Base-by-base conservation (phyloP, 495 filamentous ascomycete genomes). In the Penicillium simplicissimum region DNA sequence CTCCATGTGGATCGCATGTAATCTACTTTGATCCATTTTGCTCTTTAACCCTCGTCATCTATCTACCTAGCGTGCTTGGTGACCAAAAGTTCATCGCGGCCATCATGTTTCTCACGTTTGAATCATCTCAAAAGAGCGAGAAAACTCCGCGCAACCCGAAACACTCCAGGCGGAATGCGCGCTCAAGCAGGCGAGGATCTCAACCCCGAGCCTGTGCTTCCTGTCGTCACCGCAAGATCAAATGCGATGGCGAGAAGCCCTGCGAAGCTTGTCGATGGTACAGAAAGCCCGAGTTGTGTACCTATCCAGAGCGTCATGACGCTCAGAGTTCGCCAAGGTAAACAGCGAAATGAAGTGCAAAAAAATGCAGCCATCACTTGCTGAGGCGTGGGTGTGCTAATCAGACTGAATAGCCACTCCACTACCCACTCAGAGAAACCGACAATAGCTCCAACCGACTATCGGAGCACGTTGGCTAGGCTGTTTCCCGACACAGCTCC, bases 251-350 rank as follows among this genome's bases (percentile, higher is more conserved):
- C 35, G 60, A 64, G 49, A 63, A 70, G 45, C 70, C 70, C 0
- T 72, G 70, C 58, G 65, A 66, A 43, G 59, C 65, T n/a, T 72
- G 67, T 58, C 63, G 60, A 31, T 71, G 64, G 66, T 71, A 71
- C 38, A 66, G 62, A 42, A 67, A 58, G 38, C 45, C 66, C 1
- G 66, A 67, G n/a, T 38, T 43, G 25, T 66, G 63, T 51, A 43
- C 33, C 23, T 63, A 65, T 42, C 19, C 58, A 8, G 63, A 62
- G 19, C 42, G 57, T 34, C 64, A 61, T n/a, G 23, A 58, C 1
- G 58, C 45, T 38, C 49, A 52, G 35, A 63, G 56, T 57, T 66
- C 55, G 59, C 45, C 56, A 51, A 42, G 51, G 51, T 53, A 53
- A 34, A 37, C 8, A 34, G 17, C 33, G 3, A 14, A 31, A 23